Evolutionary conservation across 331 rosid species (phyloP).

Genomic region (Rhamnella rubrinervis): DNA sequence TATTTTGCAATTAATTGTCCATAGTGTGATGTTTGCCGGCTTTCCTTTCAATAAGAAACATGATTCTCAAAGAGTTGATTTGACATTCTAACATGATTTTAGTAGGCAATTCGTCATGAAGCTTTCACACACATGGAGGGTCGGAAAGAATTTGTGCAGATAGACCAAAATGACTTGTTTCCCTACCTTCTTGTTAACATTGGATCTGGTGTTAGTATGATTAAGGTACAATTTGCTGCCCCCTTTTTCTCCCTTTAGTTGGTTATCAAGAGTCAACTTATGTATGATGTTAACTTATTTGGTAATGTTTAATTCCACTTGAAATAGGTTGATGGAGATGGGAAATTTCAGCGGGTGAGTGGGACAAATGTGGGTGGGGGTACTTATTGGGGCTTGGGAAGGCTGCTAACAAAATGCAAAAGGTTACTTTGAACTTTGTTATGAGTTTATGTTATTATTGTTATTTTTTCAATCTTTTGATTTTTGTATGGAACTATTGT

Average conservation of each 20-base stretch:
- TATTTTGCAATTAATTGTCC: no score
- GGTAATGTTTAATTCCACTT: constrained; percentile 27
- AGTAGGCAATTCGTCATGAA: constrained; percentile 98
- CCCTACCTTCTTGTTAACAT: constrained; percentile 92
- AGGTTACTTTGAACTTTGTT: constrained; percentile 39
- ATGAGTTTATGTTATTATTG: constrained; percentile 8
- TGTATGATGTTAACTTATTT: constrained; percentile 16
- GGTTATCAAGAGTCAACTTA: constrained; percentile 12
- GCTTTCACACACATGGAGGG: constrained; percentile 96
- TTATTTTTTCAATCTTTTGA: constrained; percentile 2
- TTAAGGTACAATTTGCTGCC: constrained; percentile 54
- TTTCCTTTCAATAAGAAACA: constrained; percentile 18
- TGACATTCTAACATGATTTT: constrained; percentile 44
- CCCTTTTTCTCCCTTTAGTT: constrained; percentile 11
- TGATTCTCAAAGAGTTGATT: constrained; percentile 21
- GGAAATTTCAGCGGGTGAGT: constrained; percentile 81
- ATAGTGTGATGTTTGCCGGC: background rate
- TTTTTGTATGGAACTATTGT: constrained; percentile 18
- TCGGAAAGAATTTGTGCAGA: constrained; percentile 77
- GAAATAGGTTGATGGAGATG: constrained; percentile 87
- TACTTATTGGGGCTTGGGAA: constrained; percentile 95
- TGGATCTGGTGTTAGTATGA: constrained; percentile 95
- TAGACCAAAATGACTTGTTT: constrained; percentile 72
- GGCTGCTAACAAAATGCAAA: constrained; percentile 80
- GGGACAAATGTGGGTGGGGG: constrained; percentile 99